Evolutionary conservation across 2,329 filamentous ascomycete species (phyloP), one percentile per base, ranked within the genome.

Genomic region (Monilinia laxa): DNA sequence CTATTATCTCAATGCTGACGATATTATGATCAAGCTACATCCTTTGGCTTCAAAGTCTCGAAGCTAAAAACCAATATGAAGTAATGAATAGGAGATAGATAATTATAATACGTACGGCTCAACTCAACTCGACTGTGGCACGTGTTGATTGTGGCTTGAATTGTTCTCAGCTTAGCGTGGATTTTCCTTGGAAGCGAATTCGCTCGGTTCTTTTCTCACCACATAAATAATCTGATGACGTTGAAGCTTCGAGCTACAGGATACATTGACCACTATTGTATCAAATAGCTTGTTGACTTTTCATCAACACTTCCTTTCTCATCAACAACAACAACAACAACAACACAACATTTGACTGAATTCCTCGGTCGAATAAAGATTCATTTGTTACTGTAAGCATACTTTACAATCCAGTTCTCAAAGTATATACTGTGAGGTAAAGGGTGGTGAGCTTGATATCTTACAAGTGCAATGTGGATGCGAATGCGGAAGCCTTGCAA

Each of bases 161-260:
- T 18, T 51, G n/a, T 62, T 51, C 58, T n/a, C 11, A 40, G 54
- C 25, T 59, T 65, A 65, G 63, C 54, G 63, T 40, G 45, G 40
- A 57, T 65, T 65, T 65, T 65, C 63, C 63, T 65, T 65, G 63
- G 63, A 65, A 65, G 45, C 53, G 55, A 65, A 47, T 38, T 16
- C 28, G 60, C n/a, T 55, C 60, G 49, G 60, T 25, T 54, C 35
- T 55, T 51, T 55, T 51, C 58, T 53, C 47, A 55, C 49, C 60
- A 53, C 47, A 63, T 53, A 53, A 35, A 23, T 56, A 38, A 28
- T 23, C 14, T 56, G 67, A 70, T 70, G 68, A 70, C 68, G 67
- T 70, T 70, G 68, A 64, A 69, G 68, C 68, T 69, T 45, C 16
- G 31, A 54, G 47, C 56, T 64, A 52, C 57, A 57, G 47, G 62